Base-by-base conservation (phyloP, 148 eudicot genomes). In the Chenopodium formosanum region DNA sequence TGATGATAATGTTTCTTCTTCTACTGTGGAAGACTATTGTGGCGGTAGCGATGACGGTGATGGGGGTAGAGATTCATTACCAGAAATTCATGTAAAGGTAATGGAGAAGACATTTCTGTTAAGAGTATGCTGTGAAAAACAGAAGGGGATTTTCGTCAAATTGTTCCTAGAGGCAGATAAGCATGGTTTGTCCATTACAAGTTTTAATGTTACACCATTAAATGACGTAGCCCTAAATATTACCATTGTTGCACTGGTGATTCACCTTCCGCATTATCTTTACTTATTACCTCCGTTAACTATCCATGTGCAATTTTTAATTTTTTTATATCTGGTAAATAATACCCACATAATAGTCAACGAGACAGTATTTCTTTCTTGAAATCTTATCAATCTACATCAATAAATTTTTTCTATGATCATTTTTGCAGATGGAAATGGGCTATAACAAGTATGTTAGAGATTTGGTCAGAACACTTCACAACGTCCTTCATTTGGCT, bases 201-300 rank as follows among this genome's bases (percentile, higher is more conserved):
- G 63, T 65, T 20, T 25, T 44, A 78, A n/a, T 40, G 83, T 71
- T 27, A 2, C 79, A 8, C 32, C 85, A 4, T 82, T 84, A 63
- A 78, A 76, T 9, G 34, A 22, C 50, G 25, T 60, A 0, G 31
- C 76, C 14, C 56, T 82, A 25, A 83, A 86, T 16, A 79, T 87
- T 9, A 90, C 91, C 32, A 82, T 90, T 34, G 44, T 85, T 76
- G 86, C 87, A 13, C 85, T 87, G 93, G 93, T 89, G 87, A 52
- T 64, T 70, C 5, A 2, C 13, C 17, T 22, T 7, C 52, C 31
- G 11, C 16, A 14, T 52, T 32, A 32, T 32, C 40, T 37, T 37
- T 37, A 37, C 40, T 37, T 34, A 3, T 34, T 34, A 34, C 5
- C 37, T 34, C 5, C 0, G 5, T 34, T 34, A 3, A 34, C 37